Evolutionary conservation across 148 eudicot genomes (phyloP).

Genomic region (Camellia japonica): DNA sequence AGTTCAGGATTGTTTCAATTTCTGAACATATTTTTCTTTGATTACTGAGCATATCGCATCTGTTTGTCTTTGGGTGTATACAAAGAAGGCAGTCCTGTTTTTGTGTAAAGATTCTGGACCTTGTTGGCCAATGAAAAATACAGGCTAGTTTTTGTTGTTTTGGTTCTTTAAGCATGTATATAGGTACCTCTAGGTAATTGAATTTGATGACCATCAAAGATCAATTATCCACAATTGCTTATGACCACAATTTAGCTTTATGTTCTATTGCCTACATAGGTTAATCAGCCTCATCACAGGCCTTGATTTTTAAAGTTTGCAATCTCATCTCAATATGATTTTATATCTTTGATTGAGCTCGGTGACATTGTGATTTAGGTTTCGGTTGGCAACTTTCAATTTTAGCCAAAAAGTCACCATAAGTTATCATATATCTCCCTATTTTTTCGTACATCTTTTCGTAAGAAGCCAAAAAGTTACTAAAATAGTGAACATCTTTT

Average conservation of each 20-base stretch:
- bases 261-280: too few relatives aligned
- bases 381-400: too few relatives aligned
- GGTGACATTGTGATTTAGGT: too few relatives aligned
- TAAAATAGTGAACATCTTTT: too few relatives aligned
- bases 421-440: too few relatives aligned
- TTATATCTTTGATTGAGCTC: too few relatives aligned
- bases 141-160: not conserved
- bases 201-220: not conserved
- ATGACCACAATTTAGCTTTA: not conserved
- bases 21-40: not conserved
- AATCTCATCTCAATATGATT: too few relatives aligned
- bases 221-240: not conserved
- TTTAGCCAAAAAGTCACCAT: too few relatives aligned
- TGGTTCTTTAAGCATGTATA: not conserved
- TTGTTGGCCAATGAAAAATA: not conserved
- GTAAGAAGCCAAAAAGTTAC: too few relatives aligned
- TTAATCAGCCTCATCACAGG: too few relatives aligned
- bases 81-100: not conserved
- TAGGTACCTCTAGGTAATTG: not conserved
- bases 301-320: too few relatives aligned
- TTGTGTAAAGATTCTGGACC: not conserved
- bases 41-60: not conserved
- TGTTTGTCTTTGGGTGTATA: not conserved
- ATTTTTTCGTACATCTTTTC: too few relatives aligned
- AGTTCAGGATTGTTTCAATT: not conserved